Conservation (phyloP, 73 alveolate genomes). For the Blepharisma stoltei region DNA sequence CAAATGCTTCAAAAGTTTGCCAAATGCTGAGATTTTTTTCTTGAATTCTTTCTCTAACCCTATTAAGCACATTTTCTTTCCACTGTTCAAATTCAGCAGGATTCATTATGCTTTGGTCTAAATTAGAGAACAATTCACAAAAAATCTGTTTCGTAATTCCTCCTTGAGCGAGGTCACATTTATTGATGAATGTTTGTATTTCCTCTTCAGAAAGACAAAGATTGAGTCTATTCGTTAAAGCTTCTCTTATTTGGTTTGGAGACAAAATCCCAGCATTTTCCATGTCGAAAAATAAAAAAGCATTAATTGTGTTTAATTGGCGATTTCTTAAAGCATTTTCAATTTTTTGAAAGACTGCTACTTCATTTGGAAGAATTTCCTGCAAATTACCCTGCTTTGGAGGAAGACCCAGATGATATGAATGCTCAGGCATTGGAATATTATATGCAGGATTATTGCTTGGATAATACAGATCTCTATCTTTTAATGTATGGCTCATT, state of each 20-base stretch:
- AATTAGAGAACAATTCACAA: not conserved
- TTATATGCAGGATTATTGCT: no score
- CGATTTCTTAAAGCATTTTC: conserved; percentile 35
- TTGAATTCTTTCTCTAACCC: conserved; percentile 5
- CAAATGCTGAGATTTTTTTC: conserved; percentile 8
- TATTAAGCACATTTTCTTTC: not conserved
- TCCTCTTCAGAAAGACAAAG: conserved; percentile 4
- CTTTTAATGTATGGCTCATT: no score
- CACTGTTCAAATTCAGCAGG: not conserved
- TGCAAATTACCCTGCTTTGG: no score
- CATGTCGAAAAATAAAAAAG: conserved; percentile 38
- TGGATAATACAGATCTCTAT: no score
- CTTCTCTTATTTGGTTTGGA: conserved; percentile 36
- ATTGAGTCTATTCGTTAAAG: not conserved
- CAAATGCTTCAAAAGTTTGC: conserved; percentile 29
- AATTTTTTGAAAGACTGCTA: conserved; percentile 22
- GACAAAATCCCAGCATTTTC: conserved; percentile 37
- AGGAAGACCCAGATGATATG: no score
- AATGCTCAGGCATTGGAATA: no score
- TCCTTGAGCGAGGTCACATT: not conserved
- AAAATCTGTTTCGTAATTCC: conserved; percentile 25
- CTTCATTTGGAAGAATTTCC: not conserved
- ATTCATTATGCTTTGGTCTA: not conserved
- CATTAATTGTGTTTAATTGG: conserved; percentile 34
- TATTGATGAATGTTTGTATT: conserved; percentile 10